A percentile compares a stretch with the other conserved stretches of the same genome.
These are phyloP conservation scores for Sparassis latifolia DNA, from an alignment of 1,284 basidiomycete genomes.

Conservation along the genomic window DNA sequence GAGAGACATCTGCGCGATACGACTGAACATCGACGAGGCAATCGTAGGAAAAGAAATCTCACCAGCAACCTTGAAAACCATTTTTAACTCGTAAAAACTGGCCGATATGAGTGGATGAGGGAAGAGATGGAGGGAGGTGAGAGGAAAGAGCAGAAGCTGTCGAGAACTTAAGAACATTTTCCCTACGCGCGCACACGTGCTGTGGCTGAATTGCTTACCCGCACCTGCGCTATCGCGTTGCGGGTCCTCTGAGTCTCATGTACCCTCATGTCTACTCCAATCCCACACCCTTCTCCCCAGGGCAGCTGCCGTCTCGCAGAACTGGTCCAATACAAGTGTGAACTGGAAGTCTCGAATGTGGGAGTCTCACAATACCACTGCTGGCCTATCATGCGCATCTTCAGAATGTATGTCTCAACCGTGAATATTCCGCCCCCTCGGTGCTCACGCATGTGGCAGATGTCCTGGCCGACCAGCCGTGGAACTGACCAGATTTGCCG, in stretches of 20 bases:
- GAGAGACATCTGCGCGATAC: slow-evolving; percentile 71
- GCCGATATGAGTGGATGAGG: slow-evolving; percentile 20
- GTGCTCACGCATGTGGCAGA: slow-evolving; percentile 30
- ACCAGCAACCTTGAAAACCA: slow-evolving; percentile 86
- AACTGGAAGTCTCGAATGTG: slow-evolving; percentile 27
- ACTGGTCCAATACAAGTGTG: slow-evolving; percentile 65
- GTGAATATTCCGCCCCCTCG: background rate
- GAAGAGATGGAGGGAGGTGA: slow-evolving; percentile 23
- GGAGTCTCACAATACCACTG: slow-evolving; percentile 43
- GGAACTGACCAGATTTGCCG: slow-evolving; percentile 58
- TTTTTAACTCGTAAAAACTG: slow-evolving; percentile 30
- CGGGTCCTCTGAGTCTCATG: too few relatives aligned
- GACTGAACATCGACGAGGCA: slow-evolving; percentile 10
- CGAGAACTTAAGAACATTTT: slow-evolving; percentile 20
- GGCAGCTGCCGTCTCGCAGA: slow-evolving; percentile 55
- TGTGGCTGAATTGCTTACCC: background rate
- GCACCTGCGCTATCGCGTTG: too few relatives aligned
- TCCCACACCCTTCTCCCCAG: background rate
- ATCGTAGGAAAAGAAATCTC: background rate
- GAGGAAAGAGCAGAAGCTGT: slow-evolving; percentile 29
- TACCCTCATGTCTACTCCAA: background rate
- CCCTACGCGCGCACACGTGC: background rate
- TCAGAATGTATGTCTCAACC: slow-evolving; percentile 52
- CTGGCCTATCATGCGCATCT: slow-evolving; percentile 65
- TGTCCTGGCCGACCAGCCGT: slow-evolving; percentile 58